Evolutionary conservation across 441 rosid genomes (phyloP), one percentile per base, ranked within the genome.

Genomic region (Populus hybrid): DNA sequence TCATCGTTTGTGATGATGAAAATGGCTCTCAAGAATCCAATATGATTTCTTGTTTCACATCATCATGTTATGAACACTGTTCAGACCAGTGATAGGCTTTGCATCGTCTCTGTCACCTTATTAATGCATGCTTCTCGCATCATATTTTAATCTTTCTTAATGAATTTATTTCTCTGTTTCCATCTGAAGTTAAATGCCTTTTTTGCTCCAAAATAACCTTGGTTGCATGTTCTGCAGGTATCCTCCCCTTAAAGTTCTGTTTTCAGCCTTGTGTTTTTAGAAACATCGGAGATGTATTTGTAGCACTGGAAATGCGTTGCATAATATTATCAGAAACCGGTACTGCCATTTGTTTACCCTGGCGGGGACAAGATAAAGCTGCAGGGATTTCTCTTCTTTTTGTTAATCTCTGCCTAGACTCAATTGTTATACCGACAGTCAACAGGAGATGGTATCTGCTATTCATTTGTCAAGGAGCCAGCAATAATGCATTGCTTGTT

Each of bases 221-320:
- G 66, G 16, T 63, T 82, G 36, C 68, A 18, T 70, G 24, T 74
- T 73, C 9, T 70, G 70, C 85, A 84, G 85, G 86, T 77, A 74
- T 81, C 46, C 70, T 75, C 54, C 6, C 40, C 73, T 34, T 42
- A 7, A 50, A 69, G 57, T 76, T 71, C 78, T 59, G 82, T 46
- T 72, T 72, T 81, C 79, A 82, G 83, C 73, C 18, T 34, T 69
- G 66, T 67, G 54, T 32, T 66, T 71, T 35, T 23, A 38, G 70
- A 82, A 57, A 40, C 67, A 14, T 6, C 67, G 54, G 61, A 30
- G 64, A 5, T 59, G 61, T 16, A 69, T 10, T 24, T 59, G 74
- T 70, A 73, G 36, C 70, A 69, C 69, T 67, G 79, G 77, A 66
- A 40, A 65, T 81, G 67, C 28, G 16, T 32, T 46, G 18, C 69